These are phyloP conservation scores for Penicillium hesseltinei DNA, from an alignment of 2,329 filamentous ascomycete genomes.

Conservation along the genomic window DNA sequence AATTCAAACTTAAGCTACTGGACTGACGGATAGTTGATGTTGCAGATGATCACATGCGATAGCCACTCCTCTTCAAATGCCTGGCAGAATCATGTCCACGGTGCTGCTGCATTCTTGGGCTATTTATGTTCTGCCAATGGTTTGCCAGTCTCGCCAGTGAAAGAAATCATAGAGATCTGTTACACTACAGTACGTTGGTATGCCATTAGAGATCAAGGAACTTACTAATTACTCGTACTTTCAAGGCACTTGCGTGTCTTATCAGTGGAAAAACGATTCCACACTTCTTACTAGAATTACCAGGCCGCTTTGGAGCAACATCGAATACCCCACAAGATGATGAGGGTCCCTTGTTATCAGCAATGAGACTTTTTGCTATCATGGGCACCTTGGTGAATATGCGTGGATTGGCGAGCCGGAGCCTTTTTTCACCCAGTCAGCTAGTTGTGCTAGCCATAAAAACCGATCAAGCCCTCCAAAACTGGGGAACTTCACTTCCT, in stretches of 20 bases:
- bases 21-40: background rate
- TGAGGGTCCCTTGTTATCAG: background rate
- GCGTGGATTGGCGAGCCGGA: background rate
- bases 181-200: conserved; percentile 1
- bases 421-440: background rate
- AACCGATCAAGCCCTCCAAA: background rate
- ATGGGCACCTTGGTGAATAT: background rate
- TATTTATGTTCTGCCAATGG: background rate
- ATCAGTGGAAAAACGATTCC: background rate
- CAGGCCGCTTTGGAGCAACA: background rate
- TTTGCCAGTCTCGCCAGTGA: background rate
- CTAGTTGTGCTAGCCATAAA: background rate
- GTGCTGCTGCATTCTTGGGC: background rate
- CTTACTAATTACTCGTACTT: background rate
- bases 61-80: background rate
- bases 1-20: background rate
- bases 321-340: background rate
- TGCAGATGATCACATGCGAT: conserved; percentile 6
- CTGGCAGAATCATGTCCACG: conserved; percentile 4
- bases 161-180: conserved; percentile 2
- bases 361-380: background rate
- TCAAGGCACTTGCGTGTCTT: conserved; percentile 3
- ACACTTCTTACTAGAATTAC: background rate
- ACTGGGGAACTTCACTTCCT: background rate
- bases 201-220: background rate